These are phyloP conservation scores for Kazachstania bromeliacearum DNA, from an alignment of 805 yeast genomes.

Conservation along the genomic window DNA sequence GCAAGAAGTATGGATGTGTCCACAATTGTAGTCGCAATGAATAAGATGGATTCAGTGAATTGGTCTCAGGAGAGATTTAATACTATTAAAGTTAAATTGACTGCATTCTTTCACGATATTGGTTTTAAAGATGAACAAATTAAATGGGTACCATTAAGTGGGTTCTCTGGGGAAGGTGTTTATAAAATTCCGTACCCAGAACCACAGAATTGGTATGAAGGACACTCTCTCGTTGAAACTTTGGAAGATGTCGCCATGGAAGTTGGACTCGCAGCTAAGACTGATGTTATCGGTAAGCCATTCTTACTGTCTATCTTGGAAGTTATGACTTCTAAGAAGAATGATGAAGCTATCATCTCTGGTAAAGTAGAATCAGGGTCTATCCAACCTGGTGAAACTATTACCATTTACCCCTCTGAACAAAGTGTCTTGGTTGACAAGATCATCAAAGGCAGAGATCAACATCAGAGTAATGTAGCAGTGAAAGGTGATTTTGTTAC, in stretches of 20 bases:
- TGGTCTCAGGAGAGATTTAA: constrained; percentile 92
- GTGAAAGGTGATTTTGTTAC: constrained; percentile 48
- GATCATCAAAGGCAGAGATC: constrained; percentile 19
- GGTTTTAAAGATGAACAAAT: constrained; percentile 81
- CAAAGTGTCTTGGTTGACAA: constrained; percentile 33
- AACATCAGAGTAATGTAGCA: constrained; percentile 28
- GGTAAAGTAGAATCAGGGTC: constrained; percentile 65
- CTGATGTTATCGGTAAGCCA: constrained; percentile 30
- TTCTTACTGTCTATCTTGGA: constrained; percentile 60
- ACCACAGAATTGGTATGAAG: constrained; percentile 76
- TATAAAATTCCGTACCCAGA: constrained; percentile 54
- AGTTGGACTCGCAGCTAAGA: constrained; percentile 7
- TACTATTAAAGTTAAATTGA: constrained; percentile 80
- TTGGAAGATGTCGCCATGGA: constrained; percentile 44
- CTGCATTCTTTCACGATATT: constrained; percentile 63
- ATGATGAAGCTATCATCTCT: constrained; percentile 40
- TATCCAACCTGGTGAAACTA: constrained; percentile 61
- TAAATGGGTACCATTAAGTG: constrained; percentile 89
- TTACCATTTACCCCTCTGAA: constrained; percentile 46
- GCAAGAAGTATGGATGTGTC: constrained; percentile 97
- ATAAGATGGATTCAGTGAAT: constrained; percentile 75
- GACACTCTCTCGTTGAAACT: constrained; percentile 78
- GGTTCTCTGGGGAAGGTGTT: constrained; percentile 92
- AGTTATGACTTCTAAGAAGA: constrained; percentile 41
- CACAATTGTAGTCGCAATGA: constrained; percentile 81